Percentiles rank a stretch among this genome's conserved stretches.
These are phyloP conservation scores for Tetradesmus lagerheimii DNA, from an alignment of 139 green algal genomes.

Conservation along the genomic window DNA sequence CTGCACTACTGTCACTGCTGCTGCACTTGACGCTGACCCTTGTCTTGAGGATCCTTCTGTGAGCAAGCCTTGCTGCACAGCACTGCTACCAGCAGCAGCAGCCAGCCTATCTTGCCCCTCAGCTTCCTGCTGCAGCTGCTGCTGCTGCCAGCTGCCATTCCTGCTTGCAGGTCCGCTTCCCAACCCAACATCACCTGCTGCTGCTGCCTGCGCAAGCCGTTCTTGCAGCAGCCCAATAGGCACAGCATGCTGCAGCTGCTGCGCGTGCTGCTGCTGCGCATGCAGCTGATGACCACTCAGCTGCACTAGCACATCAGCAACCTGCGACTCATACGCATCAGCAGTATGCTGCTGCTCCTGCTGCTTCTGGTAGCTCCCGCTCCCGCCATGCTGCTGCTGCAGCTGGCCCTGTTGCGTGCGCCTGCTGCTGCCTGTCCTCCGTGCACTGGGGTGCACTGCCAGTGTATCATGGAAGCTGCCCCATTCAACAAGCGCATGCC, in stretches of 20 bases:
- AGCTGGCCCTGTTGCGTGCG: neutral
- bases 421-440: neutral
- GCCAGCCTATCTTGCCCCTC: neutral
- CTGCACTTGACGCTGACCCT: conserved; percentile 7
- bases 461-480: conserved; percentile 11
- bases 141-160: neutral
- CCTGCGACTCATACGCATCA: conserved; percentile 7
- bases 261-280: neutral
- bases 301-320: neutral
- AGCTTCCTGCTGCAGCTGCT: neutral
- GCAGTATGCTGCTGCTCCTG: neutral
- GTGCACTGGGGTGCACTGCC: neutral
- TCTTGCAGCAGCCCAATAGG: conserved; percentile 1
- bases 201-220: neutral
- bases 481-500: conserved; percentile 36
- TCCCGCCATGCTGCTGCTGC: conserved; percentile 6
- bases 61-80: no score
- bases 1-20: neutral
- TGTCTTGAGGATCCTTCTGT: neutral
- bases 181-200: neutral
- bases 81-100: conserved; percentile 5
- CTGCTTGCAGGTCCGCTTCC: neutral
- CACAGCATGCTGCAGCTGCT: conserved; percentile 20
- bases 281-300: neutral
- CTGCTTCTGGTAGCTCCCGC: neutral